Base-by-base conservation (phyloP, 371 early-diverging fungal species). In the Mucor circinelloides region DNA sequence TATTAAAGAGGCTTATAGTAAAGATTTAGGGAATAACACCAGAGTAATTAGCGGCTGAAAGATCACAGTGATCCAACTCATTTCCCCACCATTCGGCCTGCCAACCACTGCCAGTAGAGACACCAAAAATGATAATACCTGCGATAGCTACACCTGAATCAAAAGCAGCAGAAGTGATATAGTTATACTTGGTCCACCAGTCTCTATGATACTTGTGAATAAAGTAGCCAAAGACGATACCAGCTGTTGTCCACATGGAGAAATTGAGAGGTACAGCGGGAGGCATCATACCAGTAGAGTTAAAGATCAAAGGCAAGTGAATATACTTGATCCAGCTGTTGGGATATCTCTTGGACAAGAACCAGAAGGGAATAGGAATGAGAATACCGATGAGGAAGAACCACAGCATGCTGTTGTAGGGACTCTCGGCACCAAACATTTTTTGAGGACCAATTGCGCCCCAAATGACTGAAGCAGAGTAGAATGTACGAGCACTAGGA, bases 141-240 rank as follows among this genome's bases (percentile, higher is more conserved):
- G 78, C 71, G 13, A 88, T 66, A 6, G 85, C 87, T 12, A 77
- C 74, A 25, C 91, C 93, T 23, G 90, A 87, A 67, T 92, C 93
- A 58, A 92, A 74, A 0, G 90, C 92, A 6, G 92, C 92, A 9
- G 92, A 91, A 3, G 93, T 79, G 17, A 91, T 80, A 66, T 91
- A 93, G 75, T 87, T 90, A 72, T 91, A 91, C 31, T 87, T 79
- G 54, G 76, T 66, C 85, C 90, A 93, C 92, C 92, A 92, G 2
- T 80, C 75, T 40, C 78, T 68, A 8, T 73, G 73, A 59, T 89
- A 85, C 55, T 76, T 76, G 68, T 84, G 85, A 13, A 89, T 36
- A 30, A 76, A 78, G 71, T 70, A 90, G 79, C 89, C 88, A 68
- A 89, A 91, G 10, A 91, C 46, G 67, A 90, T 87, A 61, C 89